Base-by-base conservation (phyloP, 2,329 filamentous ascomycete species). In the Aspergillus ustus region DNA sequence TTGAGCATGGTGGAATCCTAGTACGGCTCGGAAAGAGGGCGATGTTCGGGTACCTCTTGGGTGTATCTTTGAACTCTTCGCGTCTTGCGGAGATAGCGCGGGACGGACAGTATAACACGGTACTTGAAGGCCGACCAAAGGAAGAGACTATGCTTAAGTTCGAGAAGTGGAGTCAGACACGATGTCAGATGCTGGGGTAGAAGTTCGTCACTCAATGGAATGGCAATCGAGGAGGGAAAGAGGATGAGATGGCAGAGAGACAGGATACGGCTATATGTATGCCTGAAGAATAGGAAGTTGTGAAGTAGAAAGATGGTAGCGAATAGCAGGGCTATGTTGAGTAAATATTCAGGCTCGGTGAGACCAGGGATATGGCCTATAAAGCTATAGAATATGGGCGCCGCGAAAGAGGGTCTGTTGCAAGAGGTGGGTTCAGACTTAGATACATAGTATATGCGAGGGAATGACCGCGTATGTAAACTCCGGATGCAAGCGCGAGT, bases 401-500 rank as follows among this genome's bases (percentile, higher is more conserved):
- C 49, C 50, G 48, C 52, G 54, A 57, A 60, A 53, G 53, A 62
- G 48, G 44, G 29, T 28, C 43, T 53, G 60, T 52, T 57, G 57
- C 53, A 60, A 61, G 46, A 44, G 57, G 57, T 63, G 59, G 52
- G 59, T 59, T 61, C 37, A 45, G 61, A 40, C 34, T 40, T 40
- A 40, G 34, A 64, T 63, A 60, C 63, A 65, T 66, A 57, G 52
- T 62, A 54, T 61, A 46, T 61, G 63, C 61, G 61, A 61, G 61
- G 53, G 48, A 57, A 60, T 46, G 51, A 57, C 58, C 55, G 48
- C 55, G 28, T 66, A 58, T 66, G 62, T 54, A 62, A 49, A 59
- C 52, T 34, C 60, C 34, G 54, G 56, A 46, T 62, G 49, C 62
- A 37, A 57, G 50, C 51, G 59, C 62, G 44, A 57, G 50, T 56